phyloP scores from a whole-genome alignment of 176 grass and related monocot species.

The Carex pumila region DNA sequence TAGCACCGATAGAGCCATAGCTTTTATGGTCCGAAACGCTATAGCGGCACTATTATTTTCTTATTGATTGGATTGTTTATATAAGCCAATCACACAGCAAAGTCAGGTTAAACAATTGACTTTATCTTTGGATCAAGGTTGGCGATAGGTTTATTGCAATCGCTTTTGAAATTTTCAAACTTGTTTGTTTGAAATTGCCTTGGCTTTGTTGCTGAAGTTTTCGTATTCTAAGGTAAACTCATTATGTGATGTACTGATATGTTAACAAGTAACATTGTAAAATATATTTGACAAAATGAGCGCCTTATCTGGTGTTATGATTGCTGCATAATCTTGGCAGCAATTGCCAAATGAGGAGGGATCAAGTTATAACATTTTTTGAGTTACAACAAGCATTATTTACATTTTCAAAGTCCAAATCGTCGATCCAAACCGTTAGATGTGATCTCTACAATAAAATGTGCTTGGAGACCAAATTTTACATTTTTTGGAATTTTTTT shows the following conservation, averaged over 20 bases:
- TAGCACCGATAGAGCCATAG: too few relatives aligned
- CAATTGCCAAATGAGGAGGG: not conserved
- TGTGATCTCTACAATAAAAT: too few relatives aligned
- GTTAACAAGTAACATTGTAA: not conserved
- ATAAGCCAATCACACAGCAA: constrained; percentile 16
- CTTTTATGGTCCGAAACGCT: too few relatives aligned
- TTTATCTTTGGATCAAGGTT: constrained; percentile 19
- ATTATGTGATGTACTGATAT: not conserved
- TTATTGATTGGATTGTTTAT: not conserved
- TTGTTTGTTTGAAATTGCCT: not conserved
- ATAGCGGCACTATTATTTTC: not conserved
- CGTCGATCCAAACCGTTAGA: too few relatives aligned
- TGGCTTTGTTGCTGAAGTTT: constrained; percentile 5
- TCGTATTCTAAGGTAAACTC: not conserved
- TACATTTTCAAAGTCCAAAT: too few relatives aligned
- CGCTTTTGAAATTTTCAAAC: not conserved
- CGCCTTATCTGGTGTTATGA: not conserved
- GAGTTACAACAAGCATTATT: too few relatives aligned
- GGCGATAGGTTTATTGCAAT: not conserved
- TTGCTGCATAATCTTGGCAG: not conserved
- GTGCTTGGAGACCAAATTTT: too few relatives aligned
- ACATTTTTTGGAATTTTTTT: too few relatives aligned
- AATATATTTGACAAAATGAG: not conserved
- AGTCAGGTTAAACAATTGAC: constrained; percentile 1
- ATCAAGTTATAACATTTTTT: too few relatives aligned